Conservation (phyloP, 495 filamentous ascomycete species). For the Podospora didyma region DNA sequence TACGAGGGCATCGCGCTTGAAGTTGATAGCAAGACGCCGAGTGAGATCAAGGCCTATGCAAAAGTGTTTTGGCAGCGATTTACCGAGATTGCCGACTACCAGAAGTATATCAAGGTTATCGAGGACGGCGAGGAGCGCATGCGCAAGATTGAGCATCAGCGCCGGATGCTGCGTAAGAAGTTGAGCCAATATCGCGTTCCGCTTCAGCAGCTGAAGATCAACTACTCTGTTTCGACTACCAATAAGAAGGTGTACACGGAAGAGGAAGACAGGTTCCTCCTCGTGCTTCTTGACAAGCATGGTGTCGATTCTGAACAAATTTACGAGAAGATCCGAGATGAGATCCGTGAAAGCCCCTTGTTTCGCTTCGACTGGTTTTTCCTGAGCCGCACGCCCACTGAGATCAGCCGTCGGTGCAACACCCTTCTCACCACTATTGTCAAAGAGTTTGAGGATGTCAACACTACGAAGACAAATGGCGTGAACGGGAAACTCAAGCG, state of each 20-base stretch:
- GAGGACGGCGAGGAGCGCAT: slow-evolving; percentile 88
- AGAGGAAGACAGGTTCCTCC: slow-evolving; percentile 94
- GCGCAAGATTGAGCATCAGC: slow-evolving; percentile 83
- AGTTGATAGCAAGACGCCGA: slow-evolving; percentile 81
- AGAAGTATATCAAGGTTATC: slow-evolving; percentile 81
- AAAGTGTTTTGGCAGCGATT: slow-evolving; percentile 93
- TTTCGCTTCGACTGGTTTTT: slow-evolving; percentile 99
- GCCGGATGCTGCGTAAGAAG: slow-evolving; percentile 92
- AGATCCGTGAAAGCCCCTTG: slow-evolving; percentile 88
- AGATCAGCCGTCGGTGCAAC: slow-evolving; percentile 87
- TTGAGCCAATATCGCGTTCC: slow-evolving; percentile 93
- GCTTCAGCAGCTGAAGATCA: slow-evolving; percentile 95
- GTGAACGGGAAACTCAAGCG: slow-evolving; percentile 68
- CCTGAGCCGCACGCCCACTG: slow-evolving; percentile 85
- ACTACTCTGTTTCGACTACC: slow-evolving; percentile 96
- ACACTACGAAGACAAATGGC: slow-evolving; percentile 55
- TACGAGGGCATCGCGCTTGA: slow-evolving; percentile 82
- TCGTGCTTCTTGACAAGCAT: slow-evolving; percentile 87
- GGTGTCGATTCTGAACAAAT: slow-evolving; percentile 83
- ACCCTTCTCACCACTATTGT: slow-evolving; percentile 92
- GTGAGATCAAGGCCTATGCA: slow-evolving; percentile 84
- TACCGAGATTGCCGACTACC: slow-evolving; percentile 79
- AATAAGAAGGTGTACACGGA: slow-evolving; percentile 99
- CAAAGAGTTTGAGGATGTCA: slow-evolving; percentile 78
- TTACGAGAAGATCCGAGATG: slow-evolving; percentile 82